phyloP scores from a whole-genome alignment of 495 filamentous ascomycete species.

The Letharia lupina region DNA sequence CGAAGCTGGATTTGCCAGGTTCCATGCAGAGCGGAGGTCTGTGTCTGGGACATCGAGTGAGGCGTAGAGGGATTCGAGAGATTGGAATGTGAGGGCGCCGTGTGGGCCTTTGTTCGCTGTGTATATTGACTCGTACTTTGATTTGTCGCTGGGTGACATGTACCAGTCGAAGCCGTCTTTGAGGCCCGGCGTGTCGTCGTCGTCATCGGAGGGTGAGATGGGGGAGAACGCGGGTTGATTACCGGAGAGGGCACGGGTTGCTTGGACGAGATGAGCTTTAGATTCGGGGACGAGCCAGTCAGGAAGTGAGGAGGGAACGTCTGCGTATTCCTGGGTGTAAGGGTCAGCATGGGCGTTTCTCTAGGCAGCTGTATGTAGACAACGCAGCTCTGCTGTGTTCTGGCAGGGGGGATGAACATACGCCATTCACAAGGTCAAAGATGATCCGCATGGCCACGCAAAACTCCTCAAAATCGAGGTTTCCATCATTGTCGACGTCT shows the following conservation, averaged over 20 bases:
- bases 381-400: neutral
- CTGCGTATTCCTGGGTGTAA: conserved; percentile 61
- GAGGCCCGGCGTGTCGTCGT: conserved; percentile 71
- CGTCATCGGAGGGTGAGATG: conserved; percentile 52
- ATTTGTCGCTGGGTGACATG: conserved; percentile 82
- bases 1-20: conserved; percentile 85
- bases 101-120: conserved; percentile 75
- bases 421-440: conserved; percentile 93
- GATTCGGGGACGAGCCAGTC: conserved; percentile 96
- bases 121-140: conserved; percentile 95
- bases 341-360: conserved; percentile 1
- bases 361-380: neutral
- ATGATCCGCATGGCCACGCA: conserved; percentile 97
- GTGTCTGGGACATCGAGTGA: conserved; percentile 93
- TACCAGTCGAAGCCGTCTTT: conserved; percentile 99
- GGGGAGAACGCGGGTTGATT: conserved; percentile 72
- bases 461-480: conserved; percentile 97
- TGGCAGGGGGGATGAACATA: conserved; percentile 36
- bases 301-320: conserved; percentile 74
- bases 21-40: conserved; percentile 90
- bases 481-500: conserved; percentile 93
- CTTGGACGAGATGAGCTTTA: conserved; percentile 92
- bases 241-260: conserved; percentile 68
- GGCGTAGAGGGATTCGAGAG: conserved; percentile 77
- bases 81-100: conserved; percentile 72